Percentiles rank a stretch among this genome's conserved stretches.
phyloP scores from a whole-genome alignment of 2,329 filamentous ascomycete species.

The Ciborinia camelliae region DNA sequence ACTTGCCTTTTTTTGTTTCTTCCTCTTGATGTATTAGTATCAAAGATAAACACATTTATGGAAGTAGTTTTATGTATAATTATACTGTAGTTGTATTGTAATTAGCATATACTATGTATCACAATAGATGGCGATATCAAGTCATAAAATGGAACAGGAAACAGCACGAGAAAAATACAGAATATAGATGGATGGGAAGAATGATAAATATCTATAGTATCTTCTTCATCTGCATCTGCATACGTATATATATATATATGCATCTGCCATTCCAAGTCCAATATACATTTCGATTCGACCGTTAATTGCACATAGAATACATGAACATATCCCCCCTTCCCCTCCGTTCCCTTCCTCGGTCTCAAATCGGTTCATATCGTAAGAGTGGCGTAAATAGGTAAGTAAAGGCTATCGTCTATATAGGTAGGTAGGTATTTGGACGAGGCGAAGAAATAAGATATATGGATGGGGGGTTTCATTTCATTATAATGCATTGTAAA shows the following conservation, averaged over 20 bases:
- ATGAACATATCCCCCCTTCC: neutral
- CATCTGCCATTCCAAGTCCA: neutral
- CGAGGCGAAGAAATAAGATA: neutral
- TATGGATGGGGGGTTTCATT: too few species aligned
- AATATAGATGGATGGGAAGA: neutral
- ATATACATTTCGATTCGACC: slow-evolving; percentile 11
- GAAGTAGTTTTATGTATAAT: neutral
- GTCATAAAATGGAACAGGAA: neutral
- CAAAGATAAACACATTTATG: neutral
- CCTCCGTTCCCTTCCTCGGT: neutral
- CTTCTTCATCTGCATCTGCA: too few species aligned
- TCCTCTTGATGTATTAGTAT: too few species aligned
- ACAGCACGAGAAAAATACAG: neutral
- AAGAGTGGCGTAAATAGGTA: slow-evolving; percentile 7
- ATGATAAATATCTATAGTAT: neutral
- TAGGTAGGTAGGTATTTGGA: neutral
- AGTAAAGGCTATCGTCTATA: too few species aligned
- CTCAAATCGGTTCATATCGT: neutral
- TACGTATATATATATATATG: too few species aligned
- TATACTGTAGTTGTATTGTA: neutral
- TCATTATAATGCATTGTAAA: too few species aligned
- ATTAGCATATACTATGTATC: neutral
- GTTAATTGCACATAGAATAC: slow-evolving; percentile 10
- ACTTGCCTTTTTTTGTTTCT: neutral
- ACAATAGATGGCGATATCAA: neutral